These are phyloP conservation scores for Diplotaxis tenuifolia DNA, from an alignment of 345 rosid species.

Conservation along the genomic window DNA sequence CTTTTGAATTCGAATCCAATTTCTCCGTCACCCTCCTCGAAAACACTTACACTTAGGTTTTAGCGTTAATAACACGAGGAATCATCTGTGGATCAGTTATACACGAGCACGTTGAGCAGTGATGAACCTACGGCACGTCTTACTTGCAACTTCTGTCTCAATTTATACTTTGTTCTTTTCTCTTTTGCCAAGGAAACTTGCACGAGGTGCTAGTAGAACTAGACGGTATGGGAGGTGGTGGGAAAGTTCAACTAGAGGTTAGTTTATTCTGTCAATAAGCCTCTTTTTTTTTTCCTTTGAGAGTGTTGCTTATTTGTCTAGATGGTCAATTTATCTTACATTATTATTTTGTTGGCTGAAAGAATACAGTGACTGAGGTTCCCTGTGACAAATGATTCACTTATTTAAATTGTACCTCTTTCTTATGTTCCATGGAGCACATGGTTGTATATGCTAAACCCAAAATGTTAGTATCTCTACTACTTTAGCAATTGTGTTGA, in stretches of 20 bases:
- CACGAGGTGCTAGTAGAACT: slow-evolving; percentile 72
- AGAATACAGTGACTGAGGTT: not conserved
- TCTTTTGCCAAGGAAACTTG: slow-evolving; percentile 52
- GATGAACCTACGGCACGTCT: not conserved
- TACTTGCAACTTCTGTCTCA: not conserved
- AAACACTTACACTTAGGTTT: not conserved
- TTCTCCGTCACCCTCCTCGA: not conserved
- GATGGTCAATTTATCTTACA: not conserved
- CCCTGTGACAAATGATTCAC: not conserved
- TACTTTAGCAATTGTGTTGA: not conserved
- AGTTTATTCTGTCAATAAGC: slow-evolving; percentile 20
- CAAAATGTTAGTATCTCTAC: not conserved
- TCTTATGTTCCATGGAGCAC: not conserved
- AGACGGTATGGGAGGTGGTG: slow-evolving; percentile 99
- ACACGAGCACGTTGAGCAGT: not conserved
- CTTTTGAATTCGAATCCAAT: not conserved
- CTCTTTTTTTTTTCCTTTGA: not conserved
- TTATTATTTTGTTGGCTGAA: not conserved
- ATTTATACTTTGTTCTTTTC: not conserved
- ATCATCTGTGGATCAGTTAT: slow-evolving; percentile 5
- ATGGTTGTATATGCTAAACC: slow-evolving; percentile 5
- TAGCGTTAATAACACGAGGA: not conserved
- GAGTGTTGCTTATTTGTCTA: too few relatives aligned
- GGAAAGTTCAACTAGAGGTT: slow-evolving; percentile 86
- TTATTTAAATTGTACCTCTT: not conserved